Base-by-base conservation (phyloP, 208 protist genomes). In the Phytomonas francai region DNA sequence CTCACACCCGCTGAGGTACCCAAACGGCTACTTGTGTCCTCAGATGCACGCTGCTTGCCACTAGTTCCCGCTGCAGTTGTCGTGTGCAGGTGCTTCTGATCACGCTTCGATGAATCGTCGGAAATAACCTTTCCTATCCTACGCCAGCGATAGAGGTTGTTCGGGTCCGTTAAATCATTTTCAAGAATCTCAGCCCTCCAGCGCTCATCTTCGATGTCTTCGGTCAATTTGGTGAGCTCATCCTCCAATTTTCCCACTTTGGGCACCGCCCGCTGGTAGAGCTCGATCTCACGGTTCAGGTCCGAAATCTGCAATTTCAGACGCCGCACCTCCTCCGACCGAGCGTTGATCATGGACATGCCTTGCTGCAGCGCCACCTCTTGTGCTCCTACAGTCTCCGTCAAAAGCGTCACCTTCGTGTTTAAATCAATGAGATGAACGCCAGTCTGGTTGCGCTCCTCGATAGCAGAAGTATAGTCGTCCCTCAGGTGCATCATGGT, bases 361-460 rank as follows among this genome's bases (percentile, higher is more conserved):
- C 97, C 97, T 33, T 96, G 81, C 32, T 76, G 74, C 28, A 98
- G 82, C 42, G 93, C 91, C 61, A 75, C 71, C 66, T 98, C 93
- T 76, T 98, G 93, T 3, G 97, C 85, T 68, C 97, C 97, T 9
- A 88, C 76, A 67, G 98, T 97, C 71, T 98, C 95, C 67, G 95
- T 79, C 31, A 98, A 80, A 36, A 98, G 95, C 70, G 89, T 94
- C 25, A 98, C 82, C 77, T 98, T 95, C 73, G 98, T 96, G 76
- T 98, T 98, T 49, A 95, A 83, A 74, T 99, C 97, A 73, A 99
- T 95, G 33, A 99, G 81, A 73, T 98, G 94, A 45, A 99, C 86
- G n/a, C 97, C 97, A 51, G 91, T 86, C 69, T 92, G 84, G 71
- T 98, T 98, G 66, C 97, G 81, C 19, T 77, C 84, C 70, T 98